These are phyloP conservation scores for Vitis hybrid DNA, from an alignment of 177 flowering plant species.

Conservation along the genomic window DNA sequence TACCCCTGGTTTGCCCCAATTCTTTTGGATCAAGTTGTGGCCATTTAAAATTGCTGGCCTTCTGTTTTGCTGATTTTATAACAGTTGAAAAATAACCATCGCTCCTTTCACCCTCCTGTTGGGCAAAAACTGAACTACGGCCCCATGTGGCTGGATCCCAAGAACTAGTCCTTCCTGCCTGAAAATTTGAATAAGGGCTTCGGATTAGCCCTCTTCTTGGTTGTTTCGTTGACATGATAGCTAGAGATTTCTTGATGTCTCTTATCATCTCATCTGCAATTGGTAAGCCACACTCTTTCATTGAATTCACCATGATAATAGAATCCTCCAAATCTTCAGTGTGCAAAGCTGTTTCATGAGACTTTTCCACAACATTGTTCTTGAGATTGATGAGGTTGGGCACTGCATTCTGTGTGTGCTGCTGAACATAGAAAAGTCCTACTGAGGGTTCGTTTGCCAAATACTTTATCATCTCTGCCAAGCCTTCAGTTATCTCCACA, in stretches of 20 bases:
- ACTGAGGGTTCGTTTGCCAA: conserved; percentile 93
- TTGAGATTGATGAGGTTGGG: conserved; percentile 61
- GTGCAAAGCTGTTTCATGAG: conserved; percentile 59
- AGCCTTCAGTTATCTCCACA: conserved; percentile 69
- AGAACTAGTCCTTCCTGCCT: conserved; percentile 39
- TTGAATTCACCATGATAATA: conserved; percentile 59
- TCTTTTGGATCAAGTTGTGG: conserved; percentile 45
- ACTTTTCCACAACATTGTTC: conserved; percentile 51
- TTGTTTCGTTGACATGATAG: conserved; percentile 52
- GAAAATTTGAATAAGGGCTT: conserved; percentile 31
- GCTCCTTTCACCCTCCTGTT: conserved; percentile 28
- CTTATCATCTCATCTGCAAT: conserved; percentile 73
- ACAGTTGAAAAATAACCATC: conserved; percentile 53
- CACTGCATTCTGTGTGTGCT: conserved; percentile 72
- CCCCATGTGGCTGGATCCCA: conserved; percentile 54
- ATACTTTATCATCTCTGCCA: conserved; percentile 81
- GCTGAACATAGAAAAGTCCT: conserved; percentile 88
- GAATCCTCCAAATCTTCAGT: conserved; percentile 87
- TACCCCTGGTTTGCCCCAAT: conserved; percentile 8
- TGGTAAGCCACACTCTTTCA: conserved; percentile 79
- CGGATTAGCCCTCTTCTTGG: conserved; percentile 58
- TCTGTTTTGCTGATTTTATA: conserved; percentile 63
- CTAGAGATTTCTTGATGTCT: conserved; percentile 71
- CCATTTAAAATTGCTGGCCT: conserved; percentile 60
- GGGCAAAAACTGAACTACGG: conserved; percentile 19